Evolutionary conservation across 2,329 filamentous ascomycete genomes (phyloP), one percentile per base, ranked within the genome.

Genomic region (Cytospora chrysosperma): DNA sequence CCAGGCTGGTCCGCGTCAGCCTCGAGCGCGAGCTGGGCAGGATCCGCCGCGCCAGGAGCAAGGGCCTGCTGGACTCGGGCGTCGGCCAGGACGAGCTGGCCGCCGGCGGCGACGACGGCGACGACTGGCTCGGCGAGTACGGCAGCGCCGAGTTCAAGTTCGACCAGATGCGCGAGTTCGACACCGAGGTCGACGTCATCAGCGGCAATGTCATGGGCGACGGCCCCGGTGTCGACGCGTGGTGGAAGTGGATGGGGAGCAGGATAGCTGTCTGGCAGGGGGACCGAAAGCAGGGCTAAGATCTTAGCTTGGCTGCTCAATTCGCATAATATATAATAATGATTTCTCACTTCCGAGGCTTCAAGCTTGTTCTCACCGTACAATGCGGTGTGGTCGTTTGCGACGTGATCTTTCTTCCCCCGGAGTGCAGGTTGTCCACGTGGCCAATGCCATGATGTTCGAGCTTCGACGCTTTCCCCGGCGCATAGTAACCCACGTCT

Each of bases 181-280:
- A 92, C 59, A 82, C 96, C 24, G 85, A 88, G 47, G 85, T 98
- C 10, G 87, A 91, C 51, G 88, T 97, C 4, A 72, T 90, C 17
- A 90, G 90, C 0, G 94, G 93, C 12, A 93, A 87, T 75, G 86
- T 89, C 66, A 78, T 74, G 74, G 85, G 74, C 72, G 85, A 89
- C 60, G 88, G 84, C 12, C 82, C 88, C n/a, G 89, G 88, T 28
- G 87, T 92, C 34, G 87, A 90, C 62, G 88, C 86, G 75, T 97
- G 94, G 93, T 96, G 93, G 86, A 85, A 85, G 70, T 98, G 94
- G 94, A 88, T 98, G 72, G 91, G 88, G 2, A 84, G 88, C 72
- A 86, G 88, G 72, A 78, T 96, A 70, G 95, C 30, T 32, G 53
- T n/a, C 27, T 56, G 53, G 55, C 61, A 57, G 7, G 28, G 34